Base-by-base conservation (phyloP, 148 eudicot genomes). In the Rhododendron ferrugineum region DNA sequence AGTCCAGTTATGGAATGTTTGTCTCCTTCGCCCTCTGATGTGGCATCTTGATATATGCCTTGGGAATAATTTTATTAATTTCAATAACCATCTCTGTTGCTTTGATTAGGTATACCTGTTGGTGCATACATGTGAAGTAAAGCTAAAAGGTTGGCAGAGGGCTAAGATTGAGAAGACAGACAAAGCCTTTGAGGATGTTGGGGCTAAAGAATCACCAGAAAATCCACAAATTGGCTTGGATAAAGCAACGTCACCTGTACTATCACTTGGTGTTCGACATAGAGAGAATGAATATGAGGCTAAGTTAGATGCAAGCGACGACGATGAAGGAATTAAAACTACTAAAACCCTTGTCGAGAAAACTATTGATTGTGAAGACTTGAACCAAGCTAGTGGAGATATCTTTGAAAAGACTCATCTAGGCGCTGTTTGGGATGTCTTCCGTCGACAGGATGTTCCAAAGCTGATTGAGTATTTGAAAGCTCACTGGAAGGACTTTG, bases 341-440 rank as follows among this genome's bases (percentile, higher is more conserved):
- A 82, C 58, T 78, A 42, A 50, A 84, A 60, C 15, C 70, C 58
- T 68, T 84, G 90, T 85, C 79, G 88, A 87, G 79, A 84, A 85
- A 85, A 40, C 22, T 44, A 42, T 68, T 74, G 86, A 83, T 86
- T 87, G 87, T 86, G 92, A 89, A 74, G 88, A 88, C 84, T 89
- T 88, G 89, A 88, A 87, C 58, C 62, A 16, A 75, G 83, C 84
- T 40, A 68, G 66, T 54, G 88, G 83, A 64, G 83, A 86, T 11
- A 60, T 79, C 22, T 83, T 68, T 20, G 85, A 86, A 81, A 85
- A 86, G 72, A 76, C 85, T 85, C 26, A 56, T 86, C 91, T 92
- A 81, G 99, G 98, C 84, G 95, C 94, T 80, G 85, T 86, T 84
- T 96, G 99, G 99, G 97, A 96, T 88, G 94, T 96, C 85, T 96